Base-by-base conservation (phyloP, 2,329 filamentous ascomycete species). In the Clonostachys byssicola region DNA sequence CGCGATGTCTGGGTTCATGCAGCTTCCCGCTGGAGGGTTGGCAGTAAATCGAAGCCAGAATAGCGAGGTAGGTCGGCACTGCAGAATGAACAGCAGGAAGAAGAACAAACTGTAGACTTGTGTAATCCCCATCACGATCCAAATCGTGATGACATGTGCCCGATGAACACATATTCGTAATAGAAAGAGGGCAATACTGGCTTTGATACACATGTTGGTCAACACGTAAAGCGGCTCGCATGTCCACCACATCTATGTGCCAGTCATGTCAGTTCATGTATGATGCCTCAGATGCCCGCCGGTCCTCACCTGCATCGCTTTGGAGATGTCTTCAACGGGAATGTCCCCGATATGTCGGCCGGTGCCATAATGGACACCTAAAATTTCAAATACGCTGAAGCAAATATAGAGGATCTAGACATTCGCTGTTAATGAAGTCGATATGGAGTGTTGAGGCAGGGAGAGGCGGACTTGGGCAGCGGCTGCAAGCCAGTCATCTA, bases 151-250 rank as follows among this genome's bases (percentile, higher is more conserved):
- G 35, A 54, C 56, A 48, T 69, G 65, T 7, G 36, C 6, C 34
- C 47, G 46, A 8, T 50, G 41, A 49, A 63, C 43, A 51, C 59
- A 64, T 41, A 71, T 64, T 20, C 67, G 64, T 4, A 68, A 48
- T 18, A 71, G 52, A 50, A 71, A 70, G 42, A 70, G 60, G 40
- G 60, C 63, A 45, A 71, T 68, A 45, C 62, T 67, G 45, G 65
- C 54, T 55, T 71, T 71, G 36, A 70, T 56, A 3, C 66, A 61
- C 56, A 58, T 58, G 42, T 54, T 53, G 10, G 54, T 45, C 34
- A 70, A 47, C 20, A 71, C 63, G 49, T 73, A 73, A 30, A 67
- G 57, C 1, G 65, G 60, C 47, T 72, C 69, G 44, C 69, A 71
- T n/a, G 64, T 62, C 64, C 67, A 73, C 60, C 63, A 64, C 54